Conservation (phyloP, 306 rosid genomes). For the Lotus japonicus region DNA sequence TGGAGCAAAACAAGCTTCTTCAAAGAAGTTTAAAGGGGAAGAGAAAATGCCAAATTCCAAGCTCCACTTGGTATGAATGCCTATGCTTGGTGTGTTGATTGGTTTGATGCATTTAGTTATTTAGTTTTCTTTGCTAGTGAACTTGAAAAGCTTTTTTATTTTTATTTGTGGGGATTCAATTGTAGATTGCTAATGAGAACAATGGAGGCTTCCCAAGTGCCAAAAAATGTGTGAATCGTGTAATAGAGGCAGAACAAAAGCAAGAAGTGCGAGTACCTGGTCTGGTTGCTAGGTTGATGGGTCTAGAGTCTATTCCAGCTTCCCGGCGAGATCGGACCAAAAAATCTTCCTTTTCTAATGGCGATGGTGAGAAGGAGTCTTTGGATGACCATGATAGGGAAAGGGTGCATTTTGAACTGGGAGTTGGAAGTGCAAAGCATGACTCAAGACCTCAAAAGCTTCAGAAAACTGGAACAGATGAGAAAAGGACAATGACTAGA, state of each 20-base stretch:
- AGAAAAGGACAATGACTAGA: slow-evolving; percentile 40
- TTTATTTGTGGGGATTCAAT: neutral
- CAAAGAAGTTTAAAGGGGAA: slow-evolving; percentile 51
- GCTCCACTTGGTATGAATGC: slow-evolving; percentile 51
- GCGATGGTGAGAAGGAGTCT: slow-evolving; percentile 17
- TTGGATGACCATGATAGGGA: slow-evolving; percentile 1
- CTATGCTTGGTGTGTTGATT: neutral
- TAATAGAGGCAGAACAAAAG: slow-evolving; percentile 30
- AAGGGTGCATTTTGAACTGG: slow-evolving; percentile 39
- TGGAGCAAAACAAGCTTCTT: slow-evolving; percentile 39
- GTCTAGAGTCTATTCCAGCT: slow-evolving; percentile 66
- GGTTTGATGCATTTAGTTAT: neutral
- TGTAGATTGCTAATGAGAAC: slow-evolving; percentile 62
- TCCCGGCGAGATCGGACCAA: slow-evolving; percentile 33
- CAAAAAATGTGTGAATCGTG: slow-evolving; percentile 31
- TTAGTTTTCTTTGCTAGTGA: neutral
- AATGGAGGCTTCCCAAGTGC: slow-evolving; percentile 53
- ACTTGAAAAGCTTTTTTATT: neutral
- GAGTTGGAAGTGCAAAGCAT: slow-evolving; percentile 18
- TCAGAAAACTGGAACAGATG: slow-evolving; percentile 42
- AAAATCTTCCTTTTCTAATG: slow-evolving; percentile 33
- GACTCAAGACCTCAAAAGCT: slow-evolving; percentile 73
- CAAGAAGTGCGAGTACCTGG: slow-evolving; percentile 49
- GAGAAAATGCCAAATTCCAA: slow-evolving; percentile 60
- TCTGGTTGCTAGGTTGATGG: slow-evolving; percentile 78